These are phyloP conservation scores for Eimeria tenella DNA, from an alignment of 169 alveolate species.

Conservation along the genomic window DNA sequence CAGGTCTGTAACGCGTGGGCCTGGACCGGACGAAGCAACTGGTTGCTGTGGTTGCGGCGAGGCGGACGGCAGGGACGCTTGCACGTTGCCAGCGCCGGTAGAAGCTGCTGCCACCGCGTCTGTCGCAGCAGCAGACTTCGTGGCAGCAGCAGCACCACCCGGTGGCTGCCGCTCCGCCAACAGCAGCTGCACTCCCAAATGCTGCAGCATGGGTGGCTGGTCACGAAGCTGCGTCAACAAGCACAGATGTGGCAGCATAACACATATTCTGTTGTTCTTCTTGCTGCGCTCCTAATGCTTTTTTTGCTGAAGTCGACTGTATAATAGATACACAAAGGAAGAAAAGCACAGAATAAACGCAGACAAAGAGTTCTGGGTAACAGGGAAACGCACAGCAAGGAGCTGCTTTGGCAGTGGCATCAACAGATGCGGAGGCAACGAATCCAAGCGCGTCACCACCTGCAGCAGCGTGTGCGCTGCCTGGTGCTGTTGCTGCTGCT, in stretches of 20 bases:
- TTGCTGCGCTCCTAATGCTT: background rate
- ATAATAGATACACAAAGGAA: background rate
- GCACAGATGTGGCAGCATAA: background rate
- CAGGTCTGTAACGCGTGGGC: background rate
- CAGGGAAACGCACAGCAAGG: background rate
- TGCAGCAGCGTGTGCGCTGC: slow-evolving; percentile 55
- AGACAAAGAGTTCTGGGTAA: background rate
- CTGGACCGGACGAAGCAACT: background rate
- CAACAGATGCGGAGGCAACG: slow-evolving; percentile 21
- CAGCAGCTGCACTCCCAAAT: slow-evolving; percentile 43
- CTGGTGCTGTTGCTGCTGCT: slow-evolving; percentile 40
- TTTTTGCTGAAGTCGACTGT: background rate
- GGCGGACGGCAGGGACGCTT: background rate
- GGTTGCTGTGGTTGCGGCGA: slow-evolving; percentile 9
- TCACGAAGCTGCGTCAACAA: slow-evolving; percentile 8
- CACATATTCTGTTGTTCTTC: background rate
- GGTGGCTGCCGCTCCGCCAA: slow-evolving; percentile 33
- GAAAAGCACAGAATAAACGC: background rate
- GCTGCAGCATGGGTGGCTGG: slow-evolving; percentile 62
- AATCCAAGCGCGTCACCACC: slow-evolving; percentile 33
- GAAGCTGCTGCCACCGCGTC: slow-evolving; percentile 1
- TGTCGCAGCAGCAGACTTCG: background rate
- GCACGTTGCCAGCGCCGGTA: background rate
- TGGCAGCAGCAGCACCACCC: slow-evolving; percentile 43
- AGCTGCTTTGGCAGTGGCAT: slow-evolving; percentile 38